Conservation (phyloP, 2,329 filamentous ascomycete genomes). For the Claviceps cyperi region DNA sequence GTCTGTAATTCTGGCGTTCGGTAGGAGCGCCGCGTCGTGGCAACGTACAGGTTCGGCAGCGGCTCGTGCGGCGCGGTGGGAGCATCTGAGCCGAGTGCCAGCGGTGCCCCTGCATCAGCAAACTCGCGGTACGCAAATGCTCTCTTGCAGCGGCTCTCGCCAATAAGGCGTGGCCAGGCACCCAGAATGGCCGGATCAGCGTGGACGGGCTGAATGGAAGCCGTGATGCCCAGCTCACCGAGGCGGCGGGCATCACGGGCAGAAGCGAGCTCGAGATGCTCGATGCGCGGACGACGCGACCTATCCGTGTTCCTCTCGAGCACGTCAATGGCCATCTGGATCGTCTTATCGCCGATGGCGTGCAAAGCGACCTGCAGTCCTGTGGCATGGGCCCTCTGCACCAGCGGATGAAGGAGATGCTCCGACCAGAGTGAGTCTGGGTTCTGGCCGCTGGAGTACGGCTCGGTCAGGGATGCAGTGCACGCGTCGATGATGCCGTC, state of each 20-base stretch:
- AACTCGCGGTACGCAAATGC: slow-evolving; percentile 53
- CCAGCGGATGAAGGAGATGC: slow-evolving; percentile 36
- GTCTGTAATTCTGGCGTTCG: slow-evolving; percentile 28
- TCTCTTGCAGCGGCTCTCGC: slow-evolving; percentile 35
- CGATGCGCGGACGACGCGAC: slow-evolving; percentile 43
- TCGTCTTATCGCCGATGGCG: slow-evolving; percentile 48
- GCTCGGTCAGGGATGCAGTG: slow-evolving; percentile 44
- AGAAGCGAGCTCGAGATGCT: slow-evolving; percentile 47
- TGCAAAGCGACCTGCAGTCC: slow-evolving; percentile 49
- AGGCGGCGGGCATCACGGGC: slow-evolving; percentile 40
- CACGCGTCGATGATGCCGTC: slow-evolving; percentile 53
- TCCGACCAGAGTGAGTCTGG: slow-evolving; percentile 40
- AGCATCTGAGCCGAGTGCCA: slow-evolving; percentile 45
- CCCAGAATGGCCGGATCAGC: slow-evolving; percentile 45
- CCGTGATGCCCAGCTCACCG: slow-evolving; percentile 44
- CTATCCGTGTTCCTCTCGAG: slow-evolving; percentile 29
- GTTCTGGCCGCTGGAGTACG: slow-evolving; percentile 36
- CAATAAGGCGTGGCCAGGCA: slow-evolving; percentile 46
- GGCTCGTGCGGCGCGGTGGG: slow-evolving; percentile 43
- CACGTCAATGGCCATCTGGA: slow-evolving; percentile 41
- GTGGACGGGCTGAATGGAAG: slow-evolving; percentile 43
- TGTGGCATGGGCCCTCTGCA: slow-evolving; percentile 36
- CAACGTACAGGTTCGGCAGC: slow-evolving; percentile 43
- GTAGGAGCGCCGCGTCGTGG: slow-evolving; percentile 41
- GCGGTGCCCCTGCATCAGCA: slow-evolving; percentile 33